Base-by-base conservation (phyloP, 2,329 filamentous ascomycete species). In the Myriosclerotinia duriaeana region DNA sequence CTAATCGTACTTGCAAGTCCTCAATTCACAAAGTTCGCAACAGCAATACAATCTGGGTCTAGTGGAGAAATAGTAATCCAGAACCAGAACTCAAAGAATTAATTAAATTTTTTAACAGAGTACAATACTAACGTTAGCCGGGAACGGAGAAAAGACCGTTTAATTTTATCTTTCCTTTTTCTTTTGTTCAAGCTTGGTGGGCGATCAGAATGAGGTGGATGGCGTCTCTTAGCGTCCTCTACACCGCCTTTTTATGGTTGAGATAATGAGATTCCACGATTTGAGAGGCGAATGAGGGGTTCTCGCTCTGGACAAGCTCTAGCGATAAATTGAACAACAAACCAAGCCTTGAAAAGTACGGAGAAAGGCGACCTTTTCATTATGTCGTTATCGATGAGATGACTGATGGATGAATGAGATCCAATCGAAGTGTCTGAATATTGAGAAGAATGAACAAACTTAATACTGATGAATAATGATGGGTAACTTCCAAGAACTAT, bases 201-300 rank as follows among this genome's bases (percentile, higher is more conserved):
- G 26, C 63, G 46, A 62, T 53, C 60, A 62, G 30, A 46, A 46
- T 61, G 36, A 66, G 55, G 64, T 66, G 64, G 55, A 66, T 66
- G 64, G 55, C 64, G 55, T 50, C 61, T 60, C 36, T 65, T 73
- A 73, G 70, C 69, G 71, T 70, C 53, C 48, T 66, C 69, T 69
- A 68, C 72, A 74, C 72, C 72, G 72, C 72, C 64, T 53, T 71
- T 73, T 66, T 67, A 53, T 58, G 34, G 20, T 60, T 50, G 58
- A 60, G n/a, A n/a, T n/a, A n/a, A n/a, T n/a, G n/a, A n/a, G 44
- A 38, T 36, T 34, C 30, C 30, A 34, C 30, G 30, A 34, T 34
- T 58, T 38, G 44, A 60, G 42, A 60, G 56, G 42, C 56, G 56
- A 48, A 48, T 60, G 56, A 60, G 56, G 56, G 58, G 58, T 61